Base-by-base conservation (phyloP, 129 eudicot species). In the Ambrosia trifida region DNA sequence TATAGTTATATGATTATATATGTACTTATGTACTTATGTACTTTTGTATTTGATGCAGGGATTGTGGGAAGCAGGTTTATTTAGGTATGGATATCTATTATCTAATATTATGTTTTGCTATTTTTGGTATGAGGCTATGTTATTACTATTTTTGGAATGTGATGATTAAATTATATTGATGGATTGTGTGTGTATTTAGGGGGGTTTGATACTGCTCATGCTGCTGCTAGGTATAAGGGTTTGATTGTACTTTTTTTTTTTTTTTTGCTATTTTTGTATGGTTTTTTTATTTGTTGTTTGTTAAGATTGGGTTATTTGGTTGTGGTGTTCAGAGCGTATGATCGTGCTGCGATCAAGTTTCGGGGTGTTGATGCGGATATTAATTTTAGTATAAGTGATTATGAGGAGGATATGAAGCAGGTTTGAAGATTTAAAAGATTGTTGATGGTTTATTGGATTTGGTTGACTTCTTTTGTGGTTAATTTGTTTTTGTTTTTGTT, bases 141-240 rank as follows among this genome's bases (percentile, higher is more conserved):
- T 24, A 18, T 28, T 76, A 31, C 67, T 73, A 12, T 66, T 66
- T 30, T 81, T 63, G 79, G 40, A 66, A 43, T 2, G 11, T 68
- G 19, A 3, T 61, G 20, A 83, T 66, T 44, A n/a, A 12, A 40
- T 10, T 74, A 30, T 79, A 45, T 32, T 83, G n/a, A 46, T 40
- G 66, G 72, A 11, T 32, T 54, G 65, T 44, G 52, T 60, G 35
- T 73, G 40, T 64, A 5, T 61, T 12, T 33, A 88, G 96, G 96
- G 74, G 97, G 97, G 79, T 90, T 90, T 69, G 97, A 90, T 79
- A 90, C 97, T 30, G 95, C 97, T 70, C 97, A 87, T 85, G 85
- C 91, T 33, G 95, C 97, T 0, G 96, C 96, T 30, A 83, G 96
- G 96, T 89, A 75, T 68, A 70, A 11, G 52, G 4, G 32, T 6